These are phyloP conservation scores for Botrytis elliptica DNA, from an alignment of 2,329 filamentous ascomycete species.

Conservation along the genomic window DNA sequence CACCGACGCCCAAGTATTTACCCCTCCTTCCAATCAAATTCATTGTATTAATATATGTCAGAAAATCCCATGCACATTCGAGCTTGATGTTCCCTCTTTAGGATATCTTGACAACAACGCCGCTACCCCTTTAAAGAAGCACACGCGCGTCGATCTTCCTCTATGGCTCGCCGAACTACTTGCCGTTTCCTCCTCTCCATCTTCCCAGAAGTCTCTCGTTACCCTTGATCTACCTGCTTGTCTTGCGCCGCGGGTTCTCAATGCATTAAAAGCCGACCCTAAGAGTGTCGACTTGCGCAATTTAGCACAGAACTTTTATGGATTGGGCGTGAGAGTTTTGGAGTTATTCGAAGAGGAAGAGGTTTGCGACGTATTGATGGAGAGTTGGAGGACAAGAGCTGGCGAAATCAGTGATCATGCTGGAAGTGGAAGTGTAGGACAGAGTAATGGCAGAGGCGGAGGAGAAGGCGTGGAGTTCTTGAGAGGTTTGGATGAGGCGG, in stretches of 20 bases:
- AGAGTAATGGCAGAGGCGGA: constrained; percentile 68
- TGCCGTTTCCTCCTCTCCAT: constrained; percentile 60
- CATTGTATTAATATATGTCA: constrained; percentile 42
- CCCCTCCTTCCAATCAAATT: constrained; percentile 21
- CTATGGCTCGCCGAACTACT: constrained; percentile 96
- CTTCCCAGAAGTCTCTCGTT: constrained; percentile 57
- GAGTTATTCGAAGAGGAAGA: constrained; percentile 91
- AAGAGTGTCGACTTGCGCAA: constrained; percentile 80
- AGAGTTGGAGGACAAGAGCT: constrained; percentile 79
- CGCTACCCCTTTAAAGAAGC: constrained; percentile 67
- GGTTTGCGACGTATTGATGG: constrained; percentile 66
- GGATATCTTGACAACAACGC: constrained; percentile 88
- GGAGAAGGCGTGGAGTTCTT: constrained; percentile 79
- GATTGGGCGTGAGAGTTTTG: constrained; percentile 78
- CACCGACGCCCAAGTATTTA: constrained; percentile 72
- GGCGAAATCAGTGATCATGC: constrained; percentile 85
- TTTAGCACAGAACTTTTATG: constrained; percentile 85
- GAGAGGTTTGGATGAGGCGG: constrained; percentile 84
- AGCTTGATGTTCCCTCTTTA: constrained; percentile 81
- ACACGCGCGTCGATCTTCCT: constrained; percentile 78
- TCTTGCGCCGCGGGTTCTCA: constrained; percentile 67
- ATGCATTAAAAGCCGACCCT: constrained; percentile 87
- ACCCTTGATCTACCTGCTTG: constrained; percentile 79
- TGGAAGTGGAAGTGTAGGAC: constrained; percentile 74
- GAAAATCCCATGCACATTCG: constrained; percentile 96